These are phyloP conservation scores for Hymenoscyphus linearis DNA, from an alignment of 2,329 filamentous ascomycete species.

Conservation along the genomic window DNA sequence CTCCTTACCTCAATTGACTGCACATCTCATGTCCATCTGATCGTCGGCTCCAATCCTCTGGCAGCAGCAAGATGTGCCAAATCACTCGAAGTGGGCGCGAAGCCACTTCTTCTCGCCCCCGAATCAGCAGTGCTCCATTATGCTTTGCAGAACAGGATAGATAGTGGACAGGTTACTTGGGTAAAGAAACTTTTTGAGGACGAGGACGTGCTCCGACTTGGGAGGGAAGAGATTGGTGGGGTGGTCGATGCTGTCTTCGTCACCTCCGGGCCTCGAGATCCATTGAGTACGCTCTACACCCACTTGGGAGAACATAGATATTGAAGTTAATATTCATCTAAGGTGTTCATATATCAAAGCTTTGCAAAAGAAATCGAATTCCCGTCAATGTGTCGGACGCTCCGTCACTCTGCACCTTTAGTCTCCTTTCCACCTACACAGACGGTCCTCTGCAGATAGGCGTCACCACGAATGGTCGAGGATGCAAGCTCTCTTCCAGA, in stretches of 20 bases:
- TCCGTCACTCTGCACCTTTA: conserved; percentile 81
- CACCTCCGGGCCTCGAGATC: conserved; percentile 51
- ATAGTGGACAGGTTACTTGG: conserved; percentile 63
- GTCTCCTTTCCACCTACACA: conserved; percentile 78
- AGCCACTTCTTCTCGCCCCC: conserved; percentile 72
- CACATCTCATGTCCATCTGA: conserved; percentile 68
- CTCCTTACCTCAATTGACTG: conserved; percentile 71
- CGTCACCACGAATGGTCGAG: conserved; percentile 89
- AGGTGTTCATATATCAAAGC: conserved; percentile 63
- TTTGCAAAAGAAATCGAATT: conserved; percentile 76
- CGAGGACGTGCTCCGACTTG: conserved; percentile 66
- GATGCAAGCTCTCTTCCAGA: conserved; percentile 86
- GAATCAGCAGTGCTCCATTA: conserved; percentile 54
- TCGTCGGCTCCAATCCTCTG: conserved; percentile 80
- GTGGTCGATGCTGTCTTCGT: conserved; percentile 93
- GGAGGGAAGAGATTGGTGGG: conserved; percentile 69
- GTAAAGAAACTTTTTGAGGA: conserved; percentile 62
- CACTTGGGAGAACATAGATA: neutral
- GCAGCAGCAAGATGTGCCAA: conserved; percentile 79
- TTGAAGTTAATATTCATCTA: conserved; percentile 4
- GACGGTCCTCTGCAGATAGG: conserved; percentile 93
- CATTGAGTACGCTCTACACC: conserved; percentile 32
- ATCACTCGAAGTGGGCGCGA: conserved; percentile 76
- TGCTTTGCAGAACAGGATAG: conserved; percentile 56
- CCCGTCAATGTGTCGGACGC: conserved; percentile 91